These are phyloP conservation scores for Penicillium lividum DNA, from an alignment of 495 filamentous ascomycete genomes.

Conservation along the genomic window DNA sequence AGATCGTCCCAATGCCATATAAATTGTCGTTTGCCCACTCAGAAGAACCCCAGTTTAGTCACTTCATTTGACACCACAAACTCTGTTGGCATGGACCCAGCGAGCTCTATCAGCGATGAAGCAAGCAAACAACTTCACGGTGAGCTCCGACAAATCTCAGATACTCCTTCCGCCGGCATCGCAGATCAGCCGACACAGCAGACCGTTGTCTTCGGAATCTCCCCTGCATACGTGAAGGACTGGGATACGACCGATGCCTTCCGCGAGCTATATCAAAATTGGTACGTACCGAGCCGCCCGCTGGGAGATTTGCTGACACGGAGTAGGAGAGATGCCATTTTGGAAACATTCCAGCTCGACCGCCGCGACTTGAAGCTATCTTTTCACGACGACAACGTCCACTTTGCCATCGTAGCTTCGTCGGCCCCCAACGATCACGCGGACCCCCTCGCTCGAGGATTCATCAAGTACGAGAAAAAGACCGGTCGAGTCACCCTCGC, in stretches of 20 bases:
- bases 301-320: not conserved
- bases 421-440: not conserved
- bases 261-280: not conserved
- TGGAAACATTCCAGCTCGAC: not conserved
- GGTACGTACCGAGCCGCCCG: not conserved
- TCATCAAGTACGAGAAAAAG: conserved; percentile 20
- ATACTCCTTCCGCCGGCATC: no score
- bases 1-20: not conserved
- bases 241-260: not conserved
- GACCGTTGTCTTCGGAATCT: not conserved
- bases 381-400: not conserved
- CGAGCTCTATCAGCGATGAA: no score
- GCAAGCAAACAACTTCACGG: no score
- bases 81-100: no score
- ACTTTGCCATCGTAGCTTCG: not conserved
- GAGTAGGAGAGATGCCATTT: not conserved
- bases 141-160: no score
- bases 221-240: not conserved
- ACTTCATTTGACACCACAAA: no score
- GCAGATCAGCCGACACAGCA: no score
- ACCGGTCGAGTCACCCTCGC: conserved; percentile 9
- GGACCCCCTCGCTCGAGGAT: not conserved
- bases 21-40: not conserved
- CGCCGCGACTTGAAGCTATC: not conserved
- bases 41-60: no score